Evolutionary conservation across 1,284 basidiomycete species (phyloP).

Genomic region (Gomphus bonarii): DNA sequence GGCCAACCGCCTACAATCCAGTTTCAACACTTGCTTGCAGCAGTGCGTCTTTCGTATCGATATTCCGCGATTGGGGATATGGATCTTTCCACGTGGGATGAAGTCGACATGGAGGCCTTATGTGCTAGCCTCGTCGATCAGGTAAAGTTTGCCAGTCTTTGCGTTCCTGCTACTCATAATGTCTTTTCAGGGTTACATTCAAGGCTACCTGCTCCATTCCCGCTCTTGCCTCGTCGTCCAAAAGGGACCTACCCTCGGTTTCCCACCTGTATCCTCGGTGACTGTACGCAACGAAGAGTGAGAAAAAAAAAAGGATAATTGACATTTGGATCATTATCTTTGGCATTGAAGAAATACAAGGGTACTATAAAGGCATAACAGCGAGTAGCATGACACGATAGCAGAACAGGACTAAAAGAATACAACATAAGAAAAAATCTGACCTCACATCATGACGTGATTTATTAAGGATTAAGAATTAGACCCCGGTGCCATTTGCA

Average conservation of each 20-base stretch:
- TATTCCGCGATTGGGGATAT: slow-evolving; percentile 15
- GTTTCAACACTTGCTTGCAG: slow-evolving; percentile 11
- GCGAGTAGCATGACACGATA: not conserved
- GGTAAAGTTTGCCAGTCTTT: not conserved
- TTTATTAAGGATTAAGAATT: not conserved
- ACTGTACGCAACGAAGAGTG: slow-evolving; percentile 6
- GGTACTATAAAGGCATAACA: not conserved
- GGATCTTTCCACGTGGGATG: slow-evolving; percentile 11
- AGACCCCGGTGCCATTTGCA: slow-evolving; percentile 1
- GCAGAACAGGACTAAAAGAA: not conserved
- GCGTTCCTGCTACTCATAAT: not conserved
- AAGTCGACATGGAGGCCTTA: slow-evolving; percentile 13
- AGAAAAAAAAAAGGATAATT: not conserved
- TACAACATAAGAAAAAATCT: not conserved
- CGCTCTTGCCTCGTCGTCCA: slow-evolving; percentile 9
- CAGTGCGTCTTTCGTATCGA: slow-evolving; percentile 12
- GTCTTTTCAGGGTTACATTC: slow-evolving; percentile 8
- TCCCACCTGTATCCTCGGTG: slow-evolving; percentile 9
- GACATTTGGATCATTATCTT: not conserved
- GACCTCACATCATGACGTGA: not conserved
- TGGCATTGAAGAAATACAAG: not conserved
- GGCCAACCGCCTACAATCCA: slow-evolving; percentile 9
- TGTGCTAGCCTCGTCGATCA: slow-evolving; percentile 12
- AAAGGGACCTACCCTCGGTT: slow-evolving; percentile 9
- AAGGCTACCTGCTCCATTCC: slow-evolving; percentile 12